Evolutionary conservation across 2,329 filamentous ascomycete species (phyloP), one percentile per base, ranked within the genome.

Genomic region (Domatiomyces catenatus): DNA sequence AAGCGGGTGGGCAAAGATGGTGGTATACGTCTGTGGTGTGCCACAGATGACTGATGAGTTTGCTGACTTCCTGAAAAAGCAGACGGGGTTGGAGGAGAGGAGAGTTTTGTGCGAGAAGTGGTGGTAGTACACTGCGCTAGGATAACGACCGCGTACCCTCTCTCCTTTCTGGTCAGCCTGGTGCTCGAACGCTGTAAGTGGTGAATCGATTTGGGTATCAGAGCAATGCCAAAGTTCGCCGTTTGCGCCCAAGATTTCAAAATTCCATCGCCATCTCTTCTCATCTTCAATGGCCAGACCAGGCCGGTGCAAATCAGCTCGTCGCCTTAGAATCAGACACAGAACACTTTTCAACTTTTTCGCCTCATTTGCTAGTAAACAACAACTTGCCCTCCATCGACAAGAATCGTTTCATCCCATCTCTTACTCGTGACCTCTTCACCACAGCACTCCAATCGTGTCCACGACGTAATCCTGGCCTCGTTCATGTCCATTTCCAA

Each of bases 401-500:
- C 75, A 53, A 81, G 72, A 58, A 79, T 74, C 66, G 78, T 72
- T 61, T 80, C 75, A 57, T 80, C 76, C 46, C 80, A 64, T 54
- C 69, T 69, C 57, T 69, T 68, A 48, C 69, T 69, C 3, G 67
- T 71, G 32, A 39, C 32, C 26, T 49, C 49, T 20, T 42, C 12
- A 22, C 75, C 71, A 6, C 76, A 76, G 59, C 73, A 77, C 63
- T 96, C 90, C 15, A 94, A 71, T 47, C 92, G 77, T 70, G 95
- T 96, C 77, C 90, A 98, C 0, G 90, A 98, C 47, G 77, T 80
- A 58, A 98, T 89, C 46, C 86, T 79, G 6, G 84, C 90, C 53
- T 86, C 80, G 62, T 94, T 94, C 68, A 89, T 86, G 65, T 98
- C 90, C 48, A 98, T 79, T 60, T 96, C 90, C 63, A 92, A 98